A percentile compares a stretch with the other conserved stretches of the same genome.
phyloP scores from a whole-genome alignment of 78 protist genomes.

The Dictyostelium firmibasis region DNA sequence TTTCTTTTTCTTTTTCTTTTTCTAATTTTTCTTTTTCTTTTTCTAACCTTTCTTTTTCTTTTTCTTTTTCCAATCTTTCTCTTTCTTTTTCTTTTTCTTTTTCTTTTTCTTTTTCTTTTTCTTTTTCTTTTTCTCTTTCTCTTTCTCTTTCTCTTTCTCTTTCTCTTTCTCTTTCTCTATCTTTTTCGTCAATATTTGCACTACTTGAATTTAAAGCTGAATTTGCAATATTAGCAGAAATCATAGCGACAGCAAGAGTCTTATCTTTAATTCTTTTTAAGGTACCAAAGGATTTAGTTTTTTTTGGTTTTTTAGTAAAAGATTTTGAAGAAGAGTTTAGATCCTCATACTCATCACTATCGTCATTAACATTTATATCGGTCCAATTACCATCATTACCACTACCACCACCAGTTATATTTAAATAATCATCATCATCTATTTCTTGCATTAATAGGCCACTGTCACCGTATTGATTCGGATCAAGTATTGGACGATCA shows the following conservation, averaged over 20 bases:
- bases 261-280: slow-evolving; percentile 4
- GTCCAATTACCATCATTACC: background rate
- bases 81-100: background rate
- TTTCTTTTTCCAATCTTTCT: background rate
- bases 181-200: background rate
- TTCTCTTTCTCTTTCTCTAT: background rate
- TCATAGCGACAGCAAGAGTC: background rate
- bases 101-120: background rate
- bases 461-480: slow-evolving; percentile 37
- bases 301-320: background rate
- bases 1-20: background rate
- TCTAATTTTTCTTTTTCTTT: background rate
- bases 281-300: background rate
- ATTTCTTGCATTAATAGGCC: slow-evolving; percentile 40
- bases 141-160: background rate
- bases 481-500: slow-evolving; percentile 6
- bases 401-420: background rate
- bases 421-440: slow-evolving; percentile 10
- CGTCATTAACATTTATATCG: background rate
- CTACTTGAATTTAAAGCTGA: background rate
- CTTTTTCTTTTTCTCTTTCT: background rate
- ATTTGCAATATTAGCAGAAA: background rate
- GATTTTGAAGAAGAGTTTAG: background rate
- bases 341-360: background rate
- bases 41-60: background rate